These are phyloP conservation scores for Jaltomata sinuosa DNA, from an alignment of 257 asterid genomes.

Conservation along the genomic window DNA sequence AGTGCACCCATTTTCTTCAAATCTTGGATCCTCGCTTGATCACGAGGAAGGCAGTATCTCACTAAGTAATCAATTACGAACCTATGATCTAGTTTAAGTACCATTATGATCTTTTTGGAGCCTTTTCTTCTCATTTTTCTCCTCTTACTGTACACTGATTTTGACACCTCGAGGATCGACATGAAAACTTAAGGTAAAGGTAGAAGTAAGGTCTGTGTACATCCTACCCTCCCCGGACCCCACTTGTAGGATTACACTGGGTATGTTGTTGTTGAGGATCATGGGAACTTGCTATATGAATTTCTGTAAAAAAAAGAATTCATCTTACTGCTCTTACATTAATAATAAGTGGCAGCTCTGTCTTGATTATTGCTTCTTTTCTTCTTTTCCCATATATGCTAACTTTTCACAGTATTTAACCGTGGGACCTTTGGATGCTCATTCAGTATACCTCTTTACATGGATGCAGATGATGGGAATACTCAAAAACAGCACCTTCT, in stretches of 20 bases:
- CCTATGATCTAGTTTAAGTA: background rate
- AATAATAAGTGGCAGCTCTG: background rate
- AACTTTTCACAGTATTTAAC: background rate
- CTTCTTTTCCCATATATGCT: background rate
- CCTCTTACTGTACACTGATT: background rate
- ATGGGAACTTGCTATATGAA: background rate
- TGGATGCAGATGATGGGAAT: constrained; percentile 51
- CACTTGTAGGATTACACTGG: background rate
- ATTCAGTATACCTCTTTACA: background rate
- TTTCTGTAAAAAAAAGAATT: background rate
- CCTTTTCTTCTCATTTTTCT: background rate
- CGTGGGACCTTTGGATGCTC: background rate
- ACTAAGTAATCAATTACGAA: background rate
- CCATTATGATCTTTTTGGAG: background rate
- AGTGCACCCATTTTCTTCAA: background rate
- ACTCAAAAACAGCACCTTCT: constrained; percentile 75
- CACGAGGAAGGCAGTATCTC: background rate
- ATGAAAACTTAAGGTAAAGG: background rate
- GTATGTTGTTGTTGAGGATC: background rate
- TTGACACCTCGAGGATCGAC: background rate
- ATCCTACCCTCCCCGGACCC: background rate
- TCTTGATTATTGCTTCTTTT: background rate
- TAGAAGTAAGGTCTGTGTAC: background rate
- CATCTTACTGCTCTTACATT: background rate
- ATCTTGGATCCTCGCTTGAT: background rate